These are phyloP conservation scores for Escallonia rubra DNA, from an alignment of 129 eudicot species.

Conservation along the genomic window DNA sequence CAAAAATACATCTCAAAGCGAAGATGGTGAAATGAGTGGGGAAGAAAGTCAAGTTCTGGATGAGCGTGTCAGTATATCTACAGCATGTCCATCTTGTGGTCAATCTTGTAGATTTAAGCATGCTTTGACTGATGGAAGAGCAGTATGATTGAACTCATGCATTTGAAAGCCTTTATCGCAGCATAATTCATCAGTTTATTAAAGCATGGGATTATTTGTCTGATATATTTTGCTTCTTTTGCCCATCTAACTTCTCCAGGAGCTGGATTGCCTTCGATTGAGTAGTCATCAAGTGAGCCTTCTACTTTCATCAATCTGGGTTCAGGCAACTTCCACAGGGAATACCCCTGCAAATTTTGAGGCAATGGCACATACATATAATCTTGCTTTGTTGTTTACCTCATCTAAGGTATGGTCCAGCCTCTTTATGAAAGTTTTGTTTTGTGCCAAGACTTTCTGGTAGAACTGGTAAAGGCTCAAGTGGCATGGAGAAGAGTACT, in stretches of 20 bases:
- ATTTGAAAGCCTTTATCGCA: background rate
- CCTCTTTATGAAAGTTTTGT: background rate
- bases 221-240: background rate
- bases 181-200: background rate
- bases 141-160: slow-evolving; percentile 31
- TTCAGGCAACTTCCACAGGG: slow-evolving; percentile 55
- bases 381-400: slow-evolving; percentile 57
- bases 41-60: slow-evolving; percentile 25
- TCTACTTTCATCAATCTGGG: slow-evolving; percentile 81
- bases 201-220: background rate
- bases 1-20: slow-evolving; percentile 15
- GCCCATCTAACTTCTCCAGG: slow-evolving; percentile 19
- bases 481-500: background rate
- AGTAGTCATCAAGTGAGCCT: slow-evolving; percentile 85
- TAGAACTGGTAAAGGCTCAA: background rate
- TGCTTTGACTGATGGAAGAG: slow-evolving; percentile 37
- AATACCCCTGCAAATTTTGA: slow-evolving; percentile 63
- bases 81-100: slow-evolving; percentile 24
- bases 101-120: slow-evolving; percentile 36
- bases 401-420: slow-evolving; percentile 50
- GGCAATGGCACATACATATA: slow-evolving; percentile 71
- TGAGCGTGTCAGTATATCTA: slow-evolving; percentile 12
- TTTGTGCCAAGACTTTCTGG: background rate
- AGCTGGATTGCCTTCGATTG: slow-evolving; percentile 48
- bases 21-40: slow-evolving; percentile 13